These are phyloP conservation scores for Aaosphaeria pasadenensis DNA, from an alignment of 2,329 filamentous ascomycete genomes.

Conservation along the genomic window DNA sequence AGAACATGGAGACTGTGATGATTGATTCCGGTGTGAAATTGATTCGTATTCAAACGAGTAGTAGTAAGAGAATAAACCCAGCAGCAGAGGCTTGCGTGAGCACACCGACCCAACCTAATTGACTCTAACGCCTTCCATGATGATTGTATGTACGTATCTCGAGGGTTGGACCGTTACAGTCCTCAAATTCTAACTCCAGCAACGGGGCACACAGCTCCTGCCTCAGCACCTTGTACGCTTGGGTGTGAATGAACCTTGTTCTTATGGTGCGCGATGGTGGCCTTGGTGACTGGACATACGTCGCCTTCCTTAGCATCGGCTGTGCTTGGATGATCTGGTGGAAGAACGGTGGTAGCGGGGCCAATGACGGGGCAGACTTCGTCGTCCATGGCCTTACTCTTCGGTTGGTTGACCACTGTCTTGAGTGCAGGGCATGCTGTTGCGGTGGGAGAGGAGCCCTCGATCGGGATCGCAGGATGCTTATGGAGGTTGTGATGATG, in stretches of 20 bases:
- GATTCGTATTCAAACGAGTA: too few species aligned
- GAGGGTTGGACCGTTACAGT: not conserved
- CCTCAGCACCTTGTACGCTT: conserved; percentile 34
- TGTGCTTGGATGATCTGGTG: conserved; percentile 42
- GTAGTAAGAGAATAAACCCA: too few species aligned
- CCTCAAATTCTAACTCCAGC: conserved; percentile 29
- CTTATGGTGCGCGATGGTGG: conserved; percentile 43
- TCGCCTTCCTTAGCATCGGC: conserved; percentile 36
- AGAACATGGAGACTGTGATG: too few species aligned
- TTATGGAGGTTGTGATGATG: conserved; percentile 44
- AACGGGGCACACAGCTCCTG: conserved; percentile 42
- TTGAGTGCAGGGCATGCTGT: conserved; percentile 43
- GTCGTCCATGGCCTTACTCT: conserved; percentile 39
- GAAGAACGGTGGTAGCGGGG: conserved; percentile 41
- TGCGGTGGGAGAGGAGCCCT: conserved; percentile 24
- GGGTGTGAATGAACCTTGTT: conserved; percentile 42
- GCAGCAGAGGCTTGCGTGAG: not conserved
- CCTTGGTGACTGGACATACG: conserved; percentile 45
- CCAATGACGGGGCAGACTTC: conserved; percentile 45
- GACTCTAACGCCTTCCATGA: not conserved
- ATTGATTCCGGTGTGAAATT: too few species aligned
- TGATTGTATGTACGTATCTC: not conserved
- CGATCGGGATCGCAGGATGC: conserved; percentile 37
- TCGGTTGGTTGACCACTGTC: conserved; percentile 33
- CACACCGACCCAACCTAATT: not conserved